Evolutionary conservation across 2,329 filamentous ascomycete species (phyloP).

Genomic region (Paradendryphiella salina): DNA sequence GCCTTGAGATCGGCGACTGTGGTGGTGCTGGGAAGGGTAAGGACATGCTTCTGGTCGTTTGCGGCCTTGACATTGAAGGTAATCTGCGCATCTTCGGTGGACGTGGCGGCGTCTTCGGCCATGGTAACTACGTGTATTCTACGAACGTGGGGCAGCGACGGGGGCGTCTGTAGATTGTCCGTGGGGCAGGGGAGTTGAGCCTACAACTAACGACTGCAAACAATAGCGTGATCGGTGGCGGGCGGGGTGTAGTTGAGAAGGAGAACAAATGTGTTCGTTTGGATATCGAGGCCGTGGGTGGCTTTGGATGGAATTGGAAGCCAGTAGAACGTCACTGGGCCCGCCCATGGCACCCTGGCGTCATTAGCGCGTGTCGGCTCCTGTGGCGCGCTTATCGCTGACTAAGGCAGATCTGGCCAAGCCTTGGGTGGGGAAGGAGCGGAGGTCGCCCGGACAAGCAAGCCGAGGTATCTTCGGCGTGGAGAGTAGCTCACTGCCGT

Average conservation of each 20-base stretch:
- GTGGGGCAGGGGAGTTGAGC: not conserved
- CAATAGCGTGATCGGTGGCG: conserved; percentile 6
- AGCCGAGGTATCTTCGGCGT: conserved; percentile 15
- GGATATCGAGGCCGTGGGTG: conserved; percentile 6
- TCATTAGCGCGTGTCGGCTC: conserved; percentile 20
- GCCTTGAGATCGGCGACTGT: conserved; percentile 85
- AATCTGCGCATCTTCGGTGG: conserved; percentile 70
- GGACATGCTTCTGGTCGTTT: conserved; percentile 79
- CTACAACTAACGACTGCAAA: not conserved
- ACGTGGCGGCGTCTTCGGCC: conserved; percentile 63
- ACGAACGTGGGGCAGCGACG: conserved; percentile 15
- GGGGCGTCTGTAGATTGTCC: not conserved
- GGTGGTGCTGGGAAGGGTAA: conserved; percentile 77
- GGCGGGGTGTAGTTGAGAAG: conserved; percentile 3
- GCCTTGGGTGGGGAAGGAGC: conserved; percentile 5
- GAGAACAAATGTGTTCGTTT: conserved; percentile 13
- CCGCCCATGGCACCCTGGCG: conserved; percentile 13
- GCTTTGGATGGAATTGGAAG: conserved; percentile 33
- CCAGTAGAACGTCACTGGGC: conserved; percentile 34
- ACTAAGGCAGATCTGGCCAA: conserved; percentile 5
- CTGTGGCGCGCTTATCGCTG: conserved; percentile 8
- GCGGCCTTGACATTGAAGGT: conserved; percentile 98
- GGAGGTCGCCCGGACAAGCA: conserved; percentile 5
- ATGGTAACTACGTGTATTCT: conserved; percentile 49
- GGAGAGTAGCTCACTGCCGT: conserved; percentile 7